phyloP scores from a whole-genome alignment of 768 basidiomycete species.

The Russula virescens region DNA sequence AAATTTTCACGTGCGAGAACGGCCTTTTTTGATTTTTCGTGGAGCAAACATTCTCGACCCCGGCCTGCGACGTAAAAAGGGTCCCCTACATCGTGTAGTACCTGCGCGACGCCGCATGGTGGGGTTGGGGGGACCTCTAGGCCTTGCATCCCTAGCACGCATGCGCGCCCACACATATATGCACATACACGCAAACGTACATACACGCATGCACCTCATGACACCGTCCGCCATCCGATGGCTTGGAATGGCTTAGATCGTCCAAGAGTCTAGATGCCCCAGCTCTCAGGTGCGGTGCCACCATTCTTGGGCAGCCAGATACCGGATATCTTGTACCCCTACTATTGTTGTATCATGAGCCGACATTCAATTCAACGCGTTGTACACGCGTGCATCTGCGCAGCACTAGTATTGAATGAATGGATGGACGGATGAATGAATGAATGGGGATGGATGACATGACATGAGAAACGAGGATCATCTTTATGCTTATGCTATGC shows the following conservation, averaged over 20 bases:
- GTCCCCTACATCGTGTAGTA: slow-evolving; percentile 6
- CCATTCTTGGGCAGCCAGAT: background rate
- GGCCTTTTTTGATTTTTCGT: too few relatives aligned
- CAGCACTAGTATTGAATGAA: background rate
- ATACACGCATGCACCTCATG: background rate
- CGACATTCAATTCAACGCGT: background rate
- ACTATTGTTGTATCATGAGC: background rate
- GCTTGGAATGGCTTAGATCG: background rate
- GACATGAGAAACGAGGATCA: background rate
- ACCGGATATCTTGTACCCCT: too few relatives aligned
- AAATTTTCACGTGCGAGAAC: too few relatives aligned
- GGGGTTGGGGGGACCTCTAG: background rate
- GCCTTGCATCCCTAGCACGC: too few relatives aligned
- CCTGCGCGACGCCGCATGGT: slow-evolving; percentile 13
- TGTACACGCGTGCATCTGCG: background rate
- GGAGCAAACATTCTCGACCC: too few relatives aligned
- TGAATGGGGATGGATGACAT: background rate
- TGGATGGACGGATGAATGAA: background rate
- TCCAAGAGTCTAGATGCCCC: background rate
- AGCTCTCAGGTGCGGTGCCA: background rate
- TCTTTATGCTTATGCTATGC: too few relatives aligned
- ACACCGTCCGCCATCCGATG: background rate
- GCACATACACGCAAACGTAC: background rate
- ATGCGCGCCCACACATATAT: too few relatives aligned
- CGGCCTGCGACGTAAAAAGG: too few relatives aligned